These are phyloP conservation scores for Cafeteria roenbergensis DNA, from an alignment of 108 stramenopile genomes.

Conservation along the genomic window DNA sequence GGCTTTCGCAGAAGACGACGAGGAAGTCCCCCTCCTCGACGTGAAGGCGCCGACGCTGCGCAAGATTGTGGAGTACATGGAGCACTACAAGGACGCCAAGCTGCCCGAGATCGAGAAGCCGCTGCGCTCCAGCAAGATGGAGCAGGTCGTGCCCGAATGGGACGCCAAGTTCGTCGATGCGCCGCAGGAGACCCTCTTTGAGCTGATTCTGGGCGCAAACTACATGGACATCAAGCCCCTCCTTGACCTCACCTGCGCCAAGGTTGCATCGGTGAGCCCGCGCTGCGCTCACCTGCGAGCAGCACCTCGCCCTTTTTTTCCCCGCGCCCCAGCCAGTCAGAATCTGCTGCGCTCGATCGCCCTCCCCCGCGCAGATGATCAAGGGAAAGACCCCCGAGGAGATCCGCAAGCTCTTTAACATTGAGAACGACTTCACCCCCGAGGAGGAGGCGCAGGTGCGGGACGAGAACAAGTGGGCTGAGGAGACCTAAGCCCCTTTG, in stretches of 20 bases:
- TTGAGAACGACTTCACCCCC: conserved; percentile 94
- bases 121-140: conserved; percentile 81
- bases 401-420: conserved; percentile 89
- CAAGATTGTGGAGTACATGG: conserved; percentile 96
- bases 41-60: conserved; percentile 80
- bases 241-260: conserved; percentile 94
- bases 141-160: conserved; percentile 97
- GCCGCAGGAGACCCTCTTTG: conserved; percentile 92
- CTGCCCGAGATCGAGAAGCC: conserved; percentile 99
- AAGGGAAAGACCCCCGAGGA: conserved; percentile 85
- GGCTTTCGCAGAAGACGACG: conserved; percentile 3
- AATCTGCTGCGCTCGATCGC: too few species aligned
- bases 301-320: too few species aligned
- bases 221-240: conserved; percentile 63
- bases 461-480: conserved; percentile 99
- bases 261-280: conserved; percentile 95
- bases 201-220: conserved; percentile 65
- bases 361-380: too few species aligned
- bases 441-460: conserved; percentile 98
- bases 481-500: conserved; percentile 92
- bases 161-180: conserved; percentile 94
- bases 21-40: conserved; percentile 93
- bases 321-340: too few species aligned
- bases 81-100: conserved; percentile 52
- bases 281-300: conserved; percentile 23